Conservation (phyloP, 139 green algal genomes). For the Trebouxia sp. region DNA sequence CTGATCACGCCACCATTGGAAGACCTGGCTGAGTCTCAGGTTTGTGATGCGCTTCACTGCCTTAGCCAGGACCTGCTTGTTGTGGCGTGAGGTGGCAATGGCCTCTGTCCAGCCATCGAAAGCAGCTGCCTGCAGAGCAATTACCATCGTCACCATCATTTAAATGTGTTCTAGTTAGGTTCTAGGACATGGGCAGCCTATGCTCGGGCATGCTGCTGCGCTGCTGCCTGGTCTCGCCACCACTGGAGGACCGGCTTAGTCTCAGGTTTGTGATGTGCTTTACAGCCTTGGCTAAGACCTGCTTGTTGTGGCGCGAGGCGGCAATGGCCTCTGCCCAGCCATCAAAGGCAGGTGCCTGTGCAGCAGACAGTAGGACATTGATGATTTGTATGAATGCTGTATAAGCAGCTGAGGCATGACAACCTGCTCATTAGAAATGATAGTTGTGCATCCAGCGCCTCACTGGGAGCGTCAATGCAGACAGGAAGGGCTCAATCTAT, state of each 20-base stretch:
- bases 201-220: background rate
- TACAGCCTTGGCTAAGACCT: constrained; percentile 15
- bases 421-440: too few species aligned
- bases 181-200: constrained; percentile 1
- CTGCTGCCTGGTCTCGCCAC: background rate
- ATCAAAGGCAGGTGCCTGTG: constrained; percentile 17
- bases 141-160: too few species aligned
- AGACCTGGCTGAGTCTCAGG: constrained; percentile 24
- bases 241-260: constrained; percentile 20
- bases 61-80: constrained; percentile 1
- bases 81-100: background rate
- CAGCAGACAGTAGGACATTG: too few species aligned
- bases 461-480: too few species aligned
- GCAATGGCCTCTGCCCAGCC: constrained; percentile 12
- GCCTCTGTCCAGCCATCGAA: constrained; percentile 14
- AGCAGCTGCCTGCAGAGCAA: constrained; percentile 12
- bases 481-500: too few species aligned
- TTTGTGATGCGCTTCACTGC: constrained; percentile 27
- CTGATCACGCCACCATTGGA: constrained; percentile 10
- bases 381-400: too few species aligned
- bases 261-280: constrained; percentile 25
- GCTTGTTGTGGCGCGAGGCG: background rate
- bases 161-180: too few species aligned
- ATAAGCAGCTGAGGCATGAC: too few species aligned
- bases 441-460: too few species aligned